Evolutionary conservation across 139 green algal species (phyloP), one percentile per base, ranked within the genome.

Genomic region (Tetratostichococcus sp.): DNA sequence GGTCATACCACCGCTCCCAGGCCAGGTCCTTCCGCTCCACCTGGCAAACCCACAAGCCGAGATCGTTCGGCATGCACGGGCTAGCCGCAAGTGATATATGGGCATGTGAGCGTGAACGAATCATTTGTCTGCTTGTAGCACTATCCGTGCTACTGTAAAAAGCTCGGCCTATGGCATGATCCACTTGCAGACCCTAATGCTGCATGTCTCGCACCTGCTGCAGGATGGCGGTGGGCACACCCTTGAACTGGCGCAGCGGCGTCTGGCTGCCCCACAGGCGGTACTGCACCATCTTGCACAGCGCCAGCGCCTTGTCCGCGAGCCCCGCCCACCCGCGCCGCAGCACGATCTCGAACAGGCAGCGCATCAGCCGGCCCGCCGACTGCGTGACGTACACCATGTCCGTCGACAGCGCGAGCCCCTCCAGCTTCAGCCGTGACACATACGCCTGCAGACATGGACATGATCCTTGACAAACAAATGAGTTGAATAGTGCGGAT

Each of bases 1-100:
- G 89, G 83, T 99, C 95, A 79, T 98, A 98, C 85, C 92, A 98
- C 1, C 95, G 84, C 81, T 99, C 95, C 96, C 95, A 99, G 2
- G 92, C 77, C 65, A 99, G 77, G 71, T 99, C 95, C 77, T 97
- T 97, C 77, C 91, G 92, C 86, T 98, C 94, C 34, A 95, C 80
- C 67, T 87, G 70, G 23, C 39, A 50, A 14, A 50, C 39, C 8
- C 39, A 50, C 39, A 50, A 14, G 8, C 8, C 39, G 39, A 50
- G 39, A 50, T 50, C 14, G 39, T 50, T 14, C n/a, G n/a, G n/a
- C n/a, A n/a, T n/a, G n/a, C n/a, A n/a, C n/a, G n/a, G n/a, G n/a
- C n/a, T n/a, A n/a, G n/a, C n/a, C n/a, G n/a, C n/a, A n/a, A n/a
- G n/a, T n/a, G n/a, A n/a, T n/a, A n/a, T n/a, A n/a, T n/a, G n/a